phyloP scores from a whole-genome alignment of 2,329 filamentous ascomycete genomes.

The Cercospora brassicicola region DNA sequence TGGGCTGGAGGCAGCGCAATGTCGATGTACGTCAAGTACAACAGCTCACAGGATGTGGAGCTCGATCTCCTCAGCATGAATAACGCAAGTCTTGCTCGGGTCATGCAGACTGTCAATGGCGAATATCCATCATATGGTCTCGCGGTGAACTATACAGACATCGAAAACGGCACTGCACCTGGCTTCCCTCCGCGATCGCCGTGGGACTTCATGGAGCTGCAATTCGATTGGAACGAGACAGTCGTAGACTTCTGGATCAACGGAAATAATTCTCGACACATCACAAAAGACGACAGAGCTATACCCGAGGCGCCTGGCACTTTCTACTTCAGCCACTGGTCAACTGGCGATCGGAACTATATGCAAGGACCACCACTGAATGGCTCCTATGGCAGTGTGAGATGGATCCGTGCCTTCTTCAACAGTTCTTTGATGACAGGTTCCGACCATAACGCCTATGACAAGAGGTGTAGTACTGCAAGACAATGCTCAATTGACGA shows the following conservation, averaged over 20 bases:
- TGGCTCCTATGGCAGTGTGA: conserved; percentile 46
- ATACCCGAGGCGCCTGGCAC: conserved; percentile 47
- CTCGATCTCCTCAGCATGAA: conserved; percentile 50
- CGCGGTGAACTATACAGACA: conserved; percentile 46
- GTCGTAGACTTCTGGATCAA: conserved; percentile 48
- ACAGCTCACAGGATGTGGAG: conserved; percentile 46
- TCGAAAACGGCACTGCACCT: conserved; percentile 34
- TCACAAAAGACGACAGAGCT: conserved; percentile 38
- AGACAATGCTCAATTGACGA: conserved; percentile 35
- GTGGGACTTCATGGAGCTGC: conserved; percentile 50
- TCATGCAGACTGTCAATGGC: conserved; percentile 29
- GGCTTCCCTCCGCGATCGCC: conserved; percentile 40
- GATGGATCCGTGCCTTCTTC: conserved; percentile 53
- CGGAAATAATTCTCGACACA: conserved; percentile 24
- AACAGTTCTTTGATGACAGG: conserved; percentile 48
- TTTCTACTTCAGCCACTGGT: conserved; percentile 52
- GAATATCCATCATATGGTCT: conserved; percentile 27
- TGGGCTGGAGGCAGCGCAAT: conserved; percentile 46
- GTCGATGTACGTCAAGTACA: conserved; percentile 50
- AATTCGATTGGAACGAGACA: conserved; percentile 51
- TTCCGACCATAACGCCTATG: conserved; percentile 21
- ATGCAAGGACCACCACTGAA: conserved; percentile 49
- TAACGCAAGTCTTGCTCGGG: conserved; percentile 27
- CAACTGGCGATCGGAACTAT: conserved; percentile 46
- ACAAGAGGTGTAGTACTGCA: conserved; percentile 20